A percentile compares a stretch with the other conserved stretches of the same genome.
Conservation (phyloP, 192 early-diverging fungal species). For the Entomortierella lignicola region DNA sequence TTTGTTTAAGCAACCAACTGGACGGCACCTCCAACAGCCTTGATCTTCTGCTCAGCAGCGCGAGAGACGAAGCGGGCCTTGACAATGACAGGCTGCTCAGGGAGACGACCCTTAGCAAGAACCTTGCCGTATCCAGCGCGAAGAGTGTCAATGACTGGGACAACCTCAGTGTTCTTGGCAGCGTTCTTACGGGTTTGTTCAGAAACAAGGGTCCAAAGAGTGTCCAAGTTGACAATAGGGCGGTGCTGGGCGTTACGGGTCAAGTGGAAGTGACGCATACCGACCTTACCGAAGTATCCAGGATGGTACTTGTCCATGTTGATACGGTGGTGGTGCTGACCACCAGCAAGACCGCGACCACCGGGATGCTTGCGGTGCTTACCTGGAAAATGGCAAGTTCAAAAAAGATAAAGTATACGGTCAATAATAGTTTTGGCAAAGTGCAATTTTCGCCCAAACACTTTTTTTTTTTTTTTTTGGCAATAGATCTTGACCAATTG, state of each 20-base stretch:
- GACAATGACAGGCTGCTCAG: slow-evolving; percentile 92
- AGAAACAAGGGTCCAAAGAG: slow-evolving; percentile 91
- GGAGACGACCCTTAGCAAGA: slow-evolving; percentile 92
- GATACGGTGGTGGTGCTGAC: slow-evolving; percentile 99
- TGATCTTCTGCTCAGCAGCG: slow-evolving; percentile 98
- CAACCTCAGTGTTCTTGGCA: slow-evolving; percentile 85
- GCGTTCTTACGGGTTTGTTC: slow-evolving; percentile 86
- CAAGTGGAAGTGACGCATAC: slow-evolving; percentile 99
- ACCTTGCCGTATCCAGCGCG: slow-evolving; percentile 92
- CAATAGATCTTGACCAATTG: not conserved
- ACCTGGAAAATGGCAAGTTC: slow-evolving; percentile 47
- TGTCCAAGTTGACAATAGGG: slow-evolving; percentile 93
- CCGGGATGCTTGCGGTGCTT: slow-evolving; percentile 99
- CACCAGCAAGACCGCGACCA: slow-evolving; percentile 99
- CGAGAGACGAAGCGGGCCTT: slow-evolving; percentile 93
- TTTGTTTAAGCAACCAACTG: slow-evolving; percentile 68
- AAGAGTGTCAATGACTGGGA: slow-evolving; percentile 93
- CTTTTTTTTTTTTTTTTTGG: not conserved
- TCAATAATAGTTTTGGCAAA: not conserved
- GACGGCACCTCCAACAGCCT: slow-evolving; percentile 91
- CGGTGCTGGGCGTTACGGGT: slow-evolving; percentile 89
- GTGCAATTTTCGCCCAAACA: not conserved
- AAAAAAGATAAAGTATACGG: not conserved
- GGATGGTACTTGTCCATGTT: slow-evolving; percentile 99
- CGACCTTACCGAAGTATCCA: slow-evolving; percentile 99